phyloP scores from a whole-genome alignment of 768 basidiomycete species.

The Rhodotorula paludigena region DNA sequence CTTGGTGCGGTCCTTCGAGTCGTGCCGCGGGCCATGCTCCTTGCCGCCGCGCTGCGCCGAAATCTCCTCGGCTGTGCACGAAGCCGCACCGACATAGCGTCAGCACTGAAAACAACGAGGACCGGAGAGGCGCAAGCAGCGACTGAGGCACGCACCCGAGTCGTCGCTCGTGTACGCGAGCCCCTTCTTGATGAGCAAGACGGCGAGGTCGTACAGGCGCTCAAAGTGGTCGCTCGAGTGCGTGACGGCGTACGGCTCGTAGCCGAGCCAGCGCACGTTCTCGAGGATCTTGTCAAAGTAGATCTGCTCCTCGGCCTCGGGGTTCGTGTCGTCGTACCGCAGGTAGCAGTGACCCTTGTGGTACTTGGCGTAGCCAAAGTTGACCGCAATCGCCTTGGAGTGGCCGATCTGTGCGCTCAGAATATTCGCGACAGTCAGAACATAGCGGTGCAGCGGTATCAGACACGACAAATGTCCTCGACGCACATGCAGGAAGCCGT shows the following conservation, averaged over 20 bases:
- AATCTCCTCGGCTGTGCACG: conserved; percentile 78
- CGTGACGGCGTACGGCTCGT: conserved; percentile 97
- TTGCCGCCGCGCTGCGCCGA: conserved; percentile 78
- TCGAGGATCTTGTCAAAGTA: conserved; percentile 97
- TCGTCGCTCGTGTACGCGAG: conserved; percentile 96
- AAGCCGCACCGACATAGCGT: not conserved
- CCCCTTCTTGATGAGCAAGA: conserved; percentile 79
- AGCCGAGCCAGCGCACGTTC: conserved; percentile 92
- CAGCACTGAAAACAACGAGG: not conserved
- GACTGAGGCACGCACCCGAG: conserved; percentile 57
- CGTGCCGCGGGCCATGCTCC: conserved; percentile 68
- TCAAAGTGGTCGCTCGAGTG: conserved; percentile 98
- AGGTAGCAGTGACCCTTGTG: conserved; percentile 88
- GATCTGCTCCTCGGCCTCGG: conserved; percentile 89
- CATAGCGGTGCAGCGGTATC: not conserved
- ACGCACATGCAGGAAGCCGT: conserved; percentile 73
- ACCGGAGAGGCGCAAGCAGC: not conserved
- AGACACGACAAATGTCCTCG: no score
- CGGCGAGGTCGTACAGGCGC: conserved; percentile 74
- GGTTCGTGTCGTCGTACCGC: conserved; percentile 97
- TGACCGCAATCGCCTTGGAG: conserved; percentile 96
- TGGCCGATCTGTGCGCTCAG: conserved; percentile 66
- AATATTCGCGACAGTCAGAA: not conserved
- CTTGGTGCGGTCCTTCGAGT: conserved; percentile 79
- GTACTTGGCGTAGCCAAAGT: conserved; percentile 96